Base-by-base conservation (phyloP, 371 early-diverging fungal species). In the Dipsacomyces acuminosporus region DNA sequence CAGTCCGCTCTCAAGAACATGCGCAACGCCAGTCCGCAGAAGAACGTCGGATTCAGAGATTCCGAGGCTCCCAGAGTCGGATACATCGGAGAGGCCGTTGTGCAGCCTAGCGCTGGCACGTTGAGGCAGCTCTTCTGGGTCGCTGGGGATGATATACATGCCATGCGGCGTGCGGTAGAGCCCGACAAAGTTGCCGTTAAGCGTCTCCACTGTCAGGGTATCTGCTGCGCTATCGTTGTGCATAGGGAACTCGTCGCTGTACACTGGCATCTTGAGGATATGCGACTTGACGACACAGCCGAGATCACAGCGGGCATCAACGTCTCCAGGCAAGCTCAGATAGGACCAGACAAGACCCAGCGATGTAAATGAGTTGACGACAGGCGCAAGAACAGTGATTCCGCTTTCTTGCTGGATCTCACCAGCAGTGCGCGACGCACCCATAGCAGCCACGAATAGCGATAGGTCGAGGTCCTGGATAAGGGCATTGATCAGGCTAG, bases 381-480 rank as follows among this genome's bases (percentile, higher is more conserved):
- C 65, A 0, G 73, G 73, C 1, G 72, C 64, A 21, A 72, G 52
- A 8, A 72, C 73, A 0, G 73, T 72, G 23, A 63, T 45, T 15
- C 72, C 72, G 1, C 54, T 34, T 24, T 48, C 47, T 33, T 48
- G 51, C 50, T 64, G 64, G 4, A 72, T 48, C 42, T 72, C 61
- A 33, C 49, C 67, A 18, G 47, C 71, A 20, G 70, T 72, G 34
- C 46, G 55, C n/a, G 73, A 72, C 13, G 73, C 73, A 23, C 73
- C 73, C 71, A 72, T 70, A 18, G 72, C 72, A 9, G 73, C 73
- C 9, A 72, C 73, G 61, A 72, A 72, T 51, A 72, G 44, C 43
- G 73, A 61, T 23, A 72, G 57, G 9, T 72, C 63, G 41, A 74
- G 50, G 36, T 64, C 41, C 17, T 54, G 53, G 9, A 74, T 51